Conservation (phyloP, 306 rosid species). For the peach (Prunus persica) region Prunus_persica_NCBIv2 NC_034009.1:8471001-8471500, state of each 20-base stretch:
- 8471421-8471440: background rate
- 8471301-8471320: background rate
- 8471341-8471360: background rate
- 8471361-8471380: no score
- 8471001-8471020: slow-evolving; percentile 72
- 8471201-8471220: background rate
- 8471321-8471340: background rate
- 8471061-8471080: slow-evolving; percentile 69
- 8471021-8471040: slow-evolving; percentile 72
- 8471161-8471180: background rate
- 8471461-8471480: slow-evolving; percentile 80
- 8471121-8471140: background rate
- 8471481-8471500: slow-evolving; percentile 98
- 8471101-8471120: background rate
- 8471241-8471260: background rate
- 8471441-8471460: slow-evolving; percentile 29
- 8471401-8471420: background rate
- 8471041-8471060: slow-evolving; percentile 71
- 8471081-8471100: slow-evolving; percentile 31
- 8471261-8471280: background rate
- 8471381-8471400: no score
- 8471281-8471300: background rate
- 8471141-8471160: background rate
- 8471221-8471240: background rate
- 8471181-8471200: background rate